Evolutionary conservation across 306 rosid species (phyloP), one percentile per base, ranked within the genome.

Genomic region (Begonia peltatifolia): DNA sequence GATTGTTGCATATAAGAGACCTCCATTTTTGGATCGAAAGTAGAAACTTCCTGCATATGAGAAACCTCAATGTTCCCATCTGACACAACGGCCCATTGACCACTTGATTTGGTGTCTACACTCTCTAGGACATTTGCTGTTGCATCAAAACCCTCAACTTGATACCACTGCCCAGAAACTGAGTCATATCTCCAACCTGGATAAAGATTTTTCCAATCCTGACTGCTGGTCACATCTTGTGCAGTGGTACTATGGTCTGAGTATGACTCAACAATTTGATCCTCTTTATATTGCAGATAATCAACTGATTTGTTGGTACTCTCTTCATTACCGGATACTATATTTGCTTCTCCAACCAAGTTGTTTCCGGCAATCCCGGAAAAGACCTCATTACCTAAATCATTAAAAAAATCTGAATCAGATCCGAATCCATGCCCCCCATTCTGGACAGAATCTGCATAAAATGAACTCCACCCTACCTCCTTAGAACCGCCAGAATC

Each of bases 111-210:
- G 51, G 75, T 61, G 46, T 64, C 74, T 16, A 44, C 20, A 51
- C 35, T 60, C 60, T 52, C 67, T 59, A 71, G 81, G 55, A 54
- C 68, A 53, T 71, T 13, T 8, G 67, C 50, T 17, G 68, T 44
- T 22, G 55, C 63, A 61, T 60, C 58, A 56, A 60, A 61, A 58
- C 16, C 78, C 38, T 77, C 85, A n/a, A 79, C 72, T 69, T 69
- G 87, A 71, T 79, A 75, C 94, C 96, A 87, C 55, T 87, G 82
- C 63, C 83, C 82, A 5, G 79, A 69, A 71, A 53, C 55, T 12
- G 59, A 10, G 54, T 87, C 94, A 53, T 59, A 79, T 71, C 65
- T 87, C 94, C 94, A 87, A 47, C 96, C 94, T 30, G 94, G 96
- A 79, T 81, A 87, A 25, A 64, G 71, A 69, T 66, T 65, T 62